Evolutionary conservation across 768 basidiomycete species (phyloP).

Genomic region (Phanerodontia chrysosporium): DNA sequence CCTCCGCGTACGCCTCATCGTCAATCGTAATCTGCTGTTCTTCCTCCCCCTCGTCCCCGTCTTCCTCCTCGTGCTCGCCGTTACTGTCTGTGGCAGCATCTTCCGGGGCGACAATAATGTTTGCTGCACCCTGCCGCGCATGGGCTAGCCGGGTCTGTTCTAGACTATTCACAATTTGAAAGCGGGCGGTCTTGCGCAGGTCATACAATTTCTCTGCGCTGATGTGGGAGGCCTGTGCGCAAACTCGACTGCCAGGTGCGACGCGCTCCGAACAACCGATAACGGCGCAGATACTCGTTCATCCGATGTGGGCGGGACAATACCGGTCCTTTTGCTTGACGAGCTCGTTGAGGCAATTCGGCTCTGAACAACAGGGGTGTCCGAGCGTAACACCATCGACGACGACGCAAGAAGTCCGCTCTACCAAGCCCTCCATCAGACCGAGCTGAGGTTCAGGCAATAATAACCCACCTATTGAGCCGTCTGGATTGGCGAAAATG

Average conservation of each 20-base stretch:
- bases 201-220: background rate
- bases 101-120: too few species aligned
- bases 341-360: constrained; percentile 13
- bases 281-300: constrained; percentile 2
- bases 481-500: too few species aligned
- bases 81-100: too few species aligned
- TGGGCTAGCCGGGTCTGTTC: background rate
- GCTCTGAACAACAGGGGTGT: constrained; percentile 20
- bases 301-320: constrained; percentile 12
- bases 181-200: background rate
- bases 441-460: too few species aligned
- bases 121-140: too few species aligned
- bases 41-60: too few species aligned
- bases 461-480: background rate
- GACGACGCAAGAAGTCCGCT: constrained; percentile 5
- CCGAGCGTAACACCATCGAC: constrained; percentile 25
- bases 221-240: background rate
- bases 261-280: constrained; percentile 2
- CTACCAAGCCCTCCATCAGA: too few species aligned
- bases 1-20: too few species aligned
- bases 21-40: too few species aligned
- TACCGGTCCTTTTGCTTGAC: constrained; percentile 11
- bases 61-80: too few species aligned
- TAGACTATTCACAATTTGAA: constrained; percentile 1
- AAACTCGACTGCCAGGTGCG: background rate